Evolutionary conservation across 495 filamentous ascomycete genomes (phyloP), one percentile per base, ranked within the genome.

Genomic region (Usnea hakonensis): DNA sequence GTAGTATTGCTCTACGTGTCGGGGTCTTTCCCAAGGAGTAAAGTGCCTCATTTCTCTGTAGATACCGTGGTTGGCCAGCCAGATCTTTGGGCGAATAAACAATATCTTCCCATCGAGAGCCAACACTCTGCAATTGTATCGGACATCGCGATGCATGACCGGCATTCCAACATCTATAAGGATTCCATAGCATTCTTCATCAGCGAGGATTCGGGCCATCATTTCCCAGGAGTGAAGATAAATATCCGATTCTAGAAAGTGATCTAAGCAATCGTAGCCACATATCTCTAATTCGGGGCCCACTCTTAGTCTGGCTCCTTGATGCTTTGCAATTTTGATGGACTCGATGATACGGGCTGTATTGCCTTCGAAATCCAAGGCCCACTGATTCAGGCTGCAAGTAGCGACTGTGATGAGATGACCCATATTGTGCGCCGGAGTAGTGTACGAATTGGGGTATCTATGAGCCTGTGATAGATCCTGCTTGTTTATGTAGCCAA

Each of bases 51-150:
- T 85, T 69, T 91, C 88, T 3, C 84, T 70, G 65, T 85, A 90
- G 62, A 87, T 86, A 19, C 87, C 88, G 76, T 91, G 88, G 59
- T 89, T 87, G 54, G 91, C 91, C 19, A 96, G 83, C 69, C 78
- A 90, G 71, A 93, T 79, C 73, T 96, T 96, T 0, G 91, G 91
- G 21, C 91, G 79, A 61, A 96, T 90, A 46, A 90, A 75, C 44
- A 89, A 71, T 33, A 92, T 87, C 73, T 85, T 83, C 32, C 80
- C 75, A 66, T 91, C 83, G 62, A 85, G 79, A 68, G 75, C 78
- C 58, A 94, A 83, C 23, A 89, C 78, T 5, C 91, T 79, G 66
- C 85, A 88, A 67, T 96, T 95, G 73, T 86, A 94, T 57, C 83
- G 76, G 41, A 82, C 72, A 62, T 87, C 88, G 30, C 85, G 32